Base-by-base conservation (phyloP, 1,284 basidiomycete genomes). In the Cystobasidium pallidum region DNA sequence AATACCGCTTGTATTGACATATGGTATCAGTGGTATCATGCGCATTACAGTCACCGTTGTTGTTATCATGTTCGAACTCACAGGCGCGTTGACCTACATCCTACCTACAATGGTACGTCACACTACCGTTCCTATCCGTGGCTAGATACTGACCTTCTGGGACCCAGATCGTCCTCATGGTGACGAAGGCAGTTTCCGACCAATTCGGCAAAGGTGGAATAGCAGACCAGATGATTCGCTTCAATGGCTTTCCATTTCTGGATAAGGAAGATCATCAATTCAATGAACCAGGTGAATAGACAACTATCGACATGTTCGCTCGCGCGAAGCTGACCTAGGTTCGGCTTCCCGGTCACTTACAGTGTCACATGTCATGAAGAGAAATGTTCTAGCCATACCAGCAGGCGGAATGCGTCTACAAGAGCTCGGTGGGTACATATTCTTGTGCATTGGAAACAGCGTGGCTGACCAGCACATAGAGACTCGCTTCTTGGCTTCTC, bases 31-130 rank as follows among this genome's bases (percentile, higher is more conserved):
- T 72, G 96, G 96, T 30, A 88, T 99, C 66, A 99, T 97, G 85
- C 86, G 94, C 75, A 92, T 98, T 75, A 99, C 96, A 0, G 92
- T 99, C 26, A 93, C 94, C 0, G 94, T 99, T 1, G 96, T 98
- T 1, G 96, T 99, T 66, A 97, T 99, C 82, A 99, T 99, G 94
- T 98, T 98, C 81, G 96, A 99, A 80, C 85, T 99, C n/a, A 99
- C 96, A 1, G 96, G 96, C 10, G 95, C 96, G 0, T 82, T 99
- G 77, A 98, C 94, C 13, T 99, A 99, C 81, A 96, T 99, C 77
- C 83, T 99, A 32, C 96, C 96, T 0, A 96, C 94, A 3, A 99
- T 99, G 96, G 93, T 92, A 76, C 78, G 43, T 17, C n/a, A 45
- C 8, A n/a, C 43, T 45, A 85, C 78, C 7, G 4, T 68, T 26